Conservation (phyloP, 2,329 filamentous ascomycete species). For the Fusarium oxysporum region DNA sequence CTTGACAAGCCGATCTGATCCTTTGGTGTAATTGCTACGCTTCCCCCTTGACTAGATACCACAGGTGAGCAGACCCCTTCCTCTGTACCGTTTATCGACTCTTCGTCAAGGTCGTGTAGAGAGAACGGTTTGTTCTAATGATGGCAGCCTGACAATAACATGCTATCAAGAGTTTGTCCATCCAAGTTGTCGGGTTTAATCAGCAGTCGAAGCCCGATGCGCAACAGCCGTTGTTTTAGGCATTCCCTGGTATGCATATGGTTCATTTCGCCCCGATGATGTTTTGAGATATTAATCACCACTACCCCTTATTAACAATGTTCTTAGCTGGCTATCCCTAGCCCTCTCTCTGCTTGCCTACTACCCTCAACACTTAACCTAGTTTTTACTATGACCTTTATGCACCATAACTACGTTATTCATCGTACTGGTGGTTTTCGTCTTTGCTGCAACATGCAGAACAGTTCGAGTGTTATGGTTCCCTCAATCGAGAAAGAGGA, state of each 20-base stretch:
- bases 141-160: not conserved
- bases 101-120: not conserved
- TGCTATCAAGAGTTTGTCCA: not conserved
- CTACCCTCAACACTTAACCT: not conserved
- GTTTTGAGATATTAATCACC: not conserved
- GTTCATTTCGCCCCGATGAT: not conserved
- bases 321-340: not conserved
- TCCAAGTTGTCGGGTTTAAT: not conserved
- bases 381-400: not conserved
- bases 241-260: not conserved
- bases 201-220: not conserved
- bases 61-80: constrained; percentile 11
- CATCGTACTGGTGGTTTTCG: not conserved
- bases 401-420: not conserved
- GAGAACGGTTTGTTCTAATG: not conserved
- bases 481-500: not conserved
- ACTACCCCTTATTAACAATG: not conserved
- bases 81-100: not conserved
- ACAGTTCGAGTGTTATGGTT: not conserved
- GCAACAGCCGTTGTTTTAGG: not conserved
- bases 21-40: constrained; percentile 24
- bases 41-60: constrained; percentile 1
- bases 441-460: not conserved
- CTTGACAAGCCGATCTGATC: constrained; percentile 33
- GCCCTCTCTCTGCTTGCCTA: not conserved